Percentiles rank a stretch among this genome's conserved stretches.
phyloP scores from a whole-genome alignment of 2,329 filamentous ascomycete species.

The Drechslerella stenobrocha region DNA sequence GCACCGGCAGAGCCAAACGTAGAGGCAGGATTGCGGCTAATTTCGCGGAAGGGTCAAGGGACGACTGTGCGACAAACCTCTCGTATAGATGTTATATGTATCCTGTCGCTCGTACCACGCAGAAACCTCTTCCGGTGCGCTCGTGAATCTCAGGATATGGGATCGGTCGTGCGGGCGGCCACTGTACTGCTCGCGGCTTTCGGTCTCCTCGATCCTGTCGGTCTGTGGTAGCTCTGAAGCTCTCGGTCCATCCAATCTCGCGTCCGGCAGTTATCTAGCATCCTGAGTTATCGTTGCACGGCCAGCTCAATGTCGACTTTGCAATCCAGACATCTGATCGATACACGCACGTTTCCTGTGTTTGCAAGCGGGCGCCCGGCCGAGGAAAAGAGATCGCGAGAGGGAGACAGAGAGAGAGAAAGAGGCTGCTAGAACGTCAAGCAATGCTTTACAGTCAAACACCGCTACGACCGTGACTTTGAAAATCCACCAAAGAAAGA shows the following conservation, averaged over 20 bases:
- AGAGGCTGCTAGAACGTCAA: too few relatives aligned
- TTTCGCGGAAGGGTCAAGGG: too few relatives aligned
- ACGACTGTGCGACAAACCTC: slow-evolving; percentile 24
- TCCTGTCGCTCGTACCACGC: slow-evolving; percentile 19
- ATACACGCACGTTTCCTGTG: neutral
- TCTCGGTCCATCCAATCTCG: slow-evolving; percentile 37
- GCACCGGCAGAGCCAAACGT: too few relatives aligned
- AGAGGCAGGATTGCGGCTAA: too few relatives aligned
- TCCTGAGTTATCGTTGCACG: slow-evolving; percentile 43
- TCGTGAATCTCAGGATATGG: slow-evolving; percentile 21
- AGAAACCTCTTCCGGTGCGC: slow-evolving; percentile 9
- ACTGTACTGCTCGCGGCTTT: slow-evolving; percentile 8
- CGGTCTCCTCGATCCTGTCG: slow-evolving; percentile 23
- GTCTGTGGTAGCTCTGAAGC: slow-evolving; percentile 19
- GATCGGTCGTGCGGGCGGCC: slow-evolving; percentile 23
- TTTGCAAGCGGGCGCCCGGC: neutral
- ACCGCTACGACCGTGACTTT: too few relatives aligned
- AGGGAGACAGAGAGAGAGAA: slow-evolving; percentile 2
- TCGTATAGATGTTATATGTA: slow-evolving; percentile 8
- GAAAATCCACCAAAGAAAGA: slow-evolving; percentile 16
- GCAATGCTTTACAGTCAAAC: too few relatives aligned
- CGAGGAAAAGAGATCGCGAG: neutral
- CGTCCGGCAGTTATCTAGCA: slow-evolving; percentile 39
- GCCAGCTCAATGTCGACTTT: slow-evolving; percentile 19
- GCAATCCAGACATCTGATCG: slow-evolving; percentile 28